Percentiles rank a stretch among this genome's conserved stretches.
phyloP scores from a whole-genome alignment of 106 monocot genomes.

The Acanthochlamys bracteata region DNA sequence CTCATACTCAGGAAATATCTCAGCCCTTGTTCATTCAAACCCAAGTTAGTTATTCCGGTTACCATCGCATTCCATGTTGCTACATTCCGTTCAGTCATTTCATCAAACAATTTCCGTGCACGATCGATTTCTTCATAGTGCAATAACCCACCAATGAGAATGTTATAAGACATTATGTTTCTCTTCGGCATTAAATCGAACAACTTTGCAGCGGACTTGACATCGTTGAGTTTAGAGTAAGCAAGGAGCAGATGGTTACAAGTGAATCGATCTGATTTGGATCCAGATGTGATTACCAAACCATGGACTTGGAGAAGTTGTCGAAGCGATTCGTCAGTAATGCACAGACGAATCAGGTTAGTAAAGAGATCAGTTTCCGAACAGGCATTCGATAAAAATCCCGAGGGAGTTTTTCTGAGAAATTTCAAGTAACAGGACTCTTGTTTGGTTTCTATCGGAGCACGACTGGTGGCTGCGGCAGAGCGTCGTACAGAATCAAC shows the following conservation, averaged over 20 bases:
- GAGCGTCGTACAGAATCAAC: not conserved
- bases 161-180: slow-evolving; percentile 71
- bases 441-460: no score
- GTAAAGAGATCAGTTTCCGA: slow-evolving; percentile 34
- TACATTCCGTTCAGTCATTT: slow-evolving; percentile 58
- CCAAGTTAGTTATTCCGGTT: slow-evolving; percentile 40
- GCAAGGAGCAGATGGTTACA: slow-evolving; percentile 65
- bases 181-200: slow-evolving; percentile 43
- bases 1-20: slow-evolving; percentile 34
- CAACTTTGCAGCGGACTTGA: slow-evolving; percentile 14
- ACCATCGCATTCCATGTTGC: slow-evolving; percentile 74
- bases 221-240: slow-evolving; percentile 37
- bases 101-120: slow-evolving; percentile 48
- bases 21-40: slow-evolving; percentile 38
- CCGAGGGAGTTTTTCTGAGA: slow-evolving; percentile 16
- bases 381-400: slow-evolving; percentile 15
- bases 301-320: slow-evolving; percentile 39
- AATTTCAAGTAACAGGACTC: no score
- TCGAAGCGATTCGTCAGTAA: slow-evolving; percentile 11
- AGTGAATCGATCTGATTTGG: slow-evolving; percentile 51
- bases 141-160: slow-evolving; percentile 43
- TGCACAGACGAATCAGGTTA: slow-evolving; percentile 37
- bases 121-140: slow-evolving; percentile 27
- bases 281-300: slow-evolving; percentile 45
- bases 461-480: slow-evolving; percentile 2